Evolutionary conservation across 2,329 filamentous ascomycete species (phyloP).

Genomic region (Macrophomina tecta): DNA sequence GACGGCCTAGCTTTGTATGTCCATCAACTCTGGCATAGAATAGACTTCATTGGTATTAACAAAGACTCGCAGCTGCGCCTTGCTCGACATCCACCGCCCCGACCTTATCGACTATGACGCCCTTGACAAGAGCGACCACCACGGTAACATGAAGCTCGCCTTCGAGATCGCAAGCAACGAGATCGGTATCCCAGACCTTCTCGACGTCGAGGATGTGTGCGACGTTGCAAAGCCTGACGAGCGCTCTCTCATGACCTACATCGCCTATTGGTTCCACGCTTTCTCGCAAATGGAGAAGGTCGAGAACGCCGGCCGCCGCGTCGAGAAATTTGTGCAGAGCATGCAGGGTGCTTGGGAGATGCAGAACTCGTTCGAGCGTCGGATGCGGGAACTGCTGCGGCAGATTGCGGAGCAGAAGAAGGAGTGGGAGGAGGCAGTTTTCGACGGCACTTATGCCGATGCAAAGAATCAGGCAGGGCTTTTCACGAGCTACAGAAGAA

Average conservation of each 20-base stretch:
- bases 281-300: conserved; percentile 99
- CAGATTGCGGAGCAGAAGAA: conserved; percentile 76
- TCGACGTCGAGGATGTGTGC: conserved; percentile 97
- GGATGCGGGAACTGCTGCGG: conserved; percentile 82
- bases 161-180: conserved; percentile 96
- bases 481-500: conserved; percentile 89
- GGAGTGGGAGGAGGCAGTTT: conserved; percentile 78
- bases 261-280: conserved; percentile 99
- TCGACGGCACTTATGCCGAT: conserved; percentile 90
- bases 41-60: conserved; percentile 12
- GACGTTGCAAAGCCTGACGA: conserved; percentile 97
- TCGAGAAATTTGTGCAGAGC: conserved; percentile 98
- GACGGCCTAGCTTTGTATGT: conserved; percentile 84
- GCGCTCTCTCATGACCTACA: conserved; percentile 97
- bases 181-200: conserved; percentile 92
- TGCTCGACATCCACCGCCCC: conserved; percentile 94
- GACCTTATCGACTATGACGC: conserved; percentile 97
- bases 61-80: conserved; percentile 67
- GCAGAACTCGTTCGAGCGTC: conserved; percentile 93
- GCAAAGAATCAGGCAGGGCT: conserved; percentile 84
- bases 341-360: conserved; percentile 99
- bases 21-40: background rate
- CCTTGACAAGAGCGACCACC: conserved; percentile 91
- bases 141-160: conserved; percentile 95
- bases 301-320: conserved; percentile 92